A percentile compares a stretch with the other conserved stretches of the same genome.
phyloP scores from a whole-genome alignment of 345 rosid genomes.

The Microthlaspi erraticum region DNA sequence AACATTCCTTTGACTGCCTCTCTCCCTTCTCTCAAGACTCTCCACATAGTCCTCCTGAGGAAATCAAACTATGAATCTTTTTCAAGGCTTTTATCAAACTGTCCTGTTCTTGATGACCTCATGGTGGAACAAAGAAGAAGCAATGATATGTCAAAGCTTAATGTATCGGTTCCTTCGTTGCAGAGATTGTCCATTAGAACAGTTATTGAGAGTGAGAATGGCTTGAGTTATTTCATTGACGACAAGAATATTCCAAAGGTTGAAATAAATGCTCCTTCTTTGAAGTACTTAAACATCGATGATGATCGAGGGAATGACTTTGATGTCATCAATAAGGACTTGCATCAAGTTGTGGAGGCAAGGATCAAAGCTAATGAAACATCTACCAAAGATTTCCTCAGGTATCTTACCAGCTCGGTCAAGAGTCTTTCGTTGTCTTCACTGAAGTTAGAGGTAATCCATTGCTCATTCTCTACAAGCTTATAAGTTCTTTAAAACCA shows the following conservation, averaged over 20 bases:
- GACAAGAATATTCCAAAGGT: conserved; percentile 1
- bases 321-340: background rate
- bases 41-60: background rate
- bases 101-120: background rate
- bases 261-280: background rate
- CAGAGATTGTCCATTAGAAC: background rate
- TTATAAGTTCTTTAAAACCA: background rate
- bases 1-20: conserved; percentile 2
- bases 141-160: background rate
- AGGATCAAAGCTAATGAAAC: conserved; percentile 1
- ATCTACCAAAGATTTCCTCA: background rate
- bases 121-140: conserved; percentile 1
- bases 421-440: background rate
- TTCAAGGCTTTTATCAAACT: background rate
- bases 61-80: background rate
- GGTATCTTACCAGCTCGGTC: background rate
- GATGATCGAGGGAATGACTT: background rate
- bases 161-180: background rate
- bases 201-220: background rate
- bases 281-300: conserved; percentile 14
- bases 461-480: background rate
- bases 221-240: background rate
- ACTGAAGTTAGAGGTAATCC: background rate
- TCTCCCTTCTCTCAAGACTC: background rate
- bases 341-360: background rate